Evolutionary conservation across 306 rosid species (phyloP).

Genomic region (Leucaena leucocephala): DNA sequence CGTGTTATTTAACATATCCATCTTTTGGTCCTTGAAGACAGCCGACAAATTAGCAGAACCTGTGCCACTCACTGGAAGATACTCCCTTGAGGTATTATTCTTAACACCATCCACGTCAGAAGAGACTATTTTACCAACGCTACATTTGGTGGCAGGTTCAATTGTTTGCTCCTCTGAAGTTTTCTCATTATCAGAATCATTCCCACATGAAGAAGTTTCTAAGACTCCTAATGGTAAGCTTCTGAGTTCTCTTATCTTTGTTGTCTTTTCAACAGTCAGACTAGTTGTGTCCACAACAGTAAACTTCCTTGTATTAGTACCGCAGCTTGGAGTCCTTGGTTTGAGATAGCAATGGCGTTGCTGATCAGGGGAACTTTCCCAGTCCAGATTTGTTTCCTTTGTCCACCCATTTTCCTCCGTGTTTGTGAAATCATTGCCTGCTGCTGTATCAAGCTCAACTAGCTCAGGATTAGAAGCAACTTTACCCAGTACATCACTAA

Average conservation of each 20-base stretch:
- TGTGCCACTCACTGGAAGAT: constrained; percentile 16
- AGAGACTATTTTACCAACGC: constrained; percentile 25
- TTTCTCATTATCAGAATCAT: constrained; percentile 41
- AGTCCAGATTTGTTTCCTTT: constrained; percentile 34
- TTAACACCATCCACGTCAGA: constrained; percentile 24
- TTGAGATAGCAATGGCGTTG: constrained; percentile 56
- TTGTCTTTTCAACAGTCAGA: constrained; percentile 37
- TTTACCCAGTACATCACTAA: constrained; percentile 55
- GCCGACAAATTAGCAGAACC: constrained; percentile 21
- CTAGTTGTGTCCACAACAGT: constrained; percentile 73
- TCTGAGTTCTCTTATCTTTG: constrained; percentile 51
- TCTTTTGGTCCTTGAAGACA: constrained; percentile 18
- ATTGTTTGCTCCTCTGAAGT: constrained; percentile 40
- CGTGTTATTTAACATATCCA: constrained; percentile 9
- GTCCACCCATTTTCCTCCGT: constrained; percentile 50
- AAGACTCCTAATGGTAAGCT: constrained; percentile 47
- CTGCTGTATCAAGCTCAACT: constrained; percentile 48
- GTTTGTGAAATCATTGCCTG: constrained; percentile 13
- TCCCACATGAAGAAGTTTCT: constrained; percentile 29
- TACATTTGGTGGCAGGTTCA: constrained; percentile 22
- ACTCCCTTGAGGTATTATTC: constrained; percentile 35
- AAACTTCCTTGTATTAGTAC: constrained; percentile 42
- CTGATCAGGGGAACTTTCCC: constrained; percentile 42
- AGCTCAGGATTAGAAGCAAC: constrained; percentile 64
- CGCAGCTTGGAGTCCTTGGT: constrained; percentile 48